Base-by-base conservation (phyloP, 2,329 filamentous ascomycete genomes). In the Hypomyces rosellus region DNA sequence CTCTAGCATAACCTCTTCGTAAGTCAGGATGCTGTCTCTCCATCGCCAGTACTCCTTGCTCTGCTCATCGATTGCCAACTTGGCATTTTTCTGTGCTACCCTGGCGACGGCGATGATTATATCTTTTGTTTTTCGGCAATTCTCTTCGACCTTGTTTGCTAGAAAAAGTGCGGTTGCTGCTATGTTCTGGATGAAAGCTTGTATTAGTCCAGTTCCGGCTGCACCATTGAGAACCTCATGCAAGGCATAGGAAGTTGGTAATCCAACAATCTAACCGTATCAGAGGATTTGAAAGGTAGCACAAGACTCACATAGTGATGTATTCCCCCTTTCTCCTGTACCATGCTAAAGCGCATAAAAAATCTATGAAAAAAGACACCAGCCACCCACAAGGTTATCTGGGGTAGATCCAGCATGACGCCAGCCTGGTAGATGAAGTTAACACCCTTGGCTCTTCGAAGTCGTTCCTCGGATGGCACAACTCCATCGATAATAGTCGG, bases 11-110 rank as follows among this genome's bases (percentile, higher is more conserved):
- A 92, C 75, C 65, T 97, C 93, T 70, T 99, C 93, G 63, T 95
- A 89, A 57, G 87, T 85, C 13, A 97, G 74, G 51, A 99, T 95
- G 52, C 86, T 93, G 65, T 99, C 93, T 54, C 90, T 82, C 93
- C 93, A 99, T 62, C 88, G 83, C 93, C 93, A 99, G 66, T 93
- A 99, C 64, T 99, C 93, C 64, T 96, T 97, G 59, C 88, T 95
- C 68, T 97, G 91, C 69, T 97, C 93, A 65, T 99, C 93, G 47
- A 97, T 88, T 48, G 92, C 76, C 52, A 96, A 80, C 61, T 89
- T 88, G 1, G 89, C 77, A 59, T 97, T 92, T 72, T 99, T 97
- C 68, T 96, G 90, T 25, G 92, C 93, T 16, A 96, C 89, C 57
- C 92, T 89, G 53, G 90, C 93, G 61, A 95, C 93, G 1, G 91